Evolutionary conservation across 2,329 filamentous ascomycete species (phyloP).

Genomic region (Colletotrichum coccodes): DNA sequence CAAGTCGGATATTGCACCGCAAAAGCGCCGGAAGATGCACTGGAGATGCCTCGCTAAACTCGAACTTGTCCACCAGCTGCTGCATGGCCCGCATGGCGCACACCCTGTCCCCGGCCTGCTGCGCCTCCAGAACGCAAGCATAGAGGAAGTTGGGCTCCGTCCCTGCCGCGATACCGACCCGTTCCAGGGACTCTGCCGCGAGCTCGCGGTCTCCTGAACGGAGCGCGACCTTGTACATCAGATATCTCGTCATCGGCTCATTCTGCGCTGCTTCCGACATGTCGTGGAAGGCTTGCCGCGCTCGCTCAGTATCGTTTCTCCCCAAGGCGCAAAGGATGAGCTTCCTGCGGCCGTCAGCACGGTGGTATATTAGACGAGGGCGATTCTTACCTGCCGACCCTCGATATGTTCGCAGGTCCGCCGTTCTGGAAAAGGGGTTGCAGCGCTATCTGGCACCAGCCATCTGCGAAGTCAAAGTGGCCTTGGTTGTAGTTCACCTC

Average conservation of each 20-base stretch:
- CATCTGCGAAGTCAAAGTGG: slow-evolving; percentile 64
- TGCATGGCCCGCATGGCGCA: slow-evolving; percentile 59
- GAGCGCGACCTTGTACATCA: slow-evolving; percentile 80
- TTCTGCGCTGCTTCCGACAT: slow-evolving; percentile 69
- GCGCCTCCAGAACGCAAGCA: slow-evolving; percentile 82
- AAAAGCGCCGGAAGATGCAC: slow-evolving; percentile 49
- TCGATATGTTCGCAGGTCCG: slow-evolving; percentile 73
- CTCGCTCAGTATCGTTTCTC: slow-evolving; percentile 63
- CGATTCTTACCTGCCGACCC: slow-evolving; percentile 68
- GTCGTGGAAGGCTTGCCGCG: slow-evolving; percentile 63
- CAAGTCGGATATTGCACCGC: slow-evolving; percentile 63
- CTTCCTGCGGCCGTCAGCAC: slow-evolving; percentile 64
- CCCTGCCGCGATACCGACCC: slow-evolving; percentile 62
- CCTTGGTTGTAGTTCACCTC: slow-evolving; percentile 66
- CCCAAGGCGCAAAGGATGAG: slow-evolving; percentile 76
- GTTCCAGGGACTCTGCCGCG: slow-evolving; percentile 72
- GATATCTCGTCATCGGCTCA: slow-evolving; percentile 74
- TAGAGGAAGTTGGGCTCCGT: slow-evolving; percentile 75
- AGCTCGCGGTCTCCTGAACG: slow-evolving; percentile 64
- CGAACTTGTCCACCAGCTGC: slow-evolving; percentile 42
- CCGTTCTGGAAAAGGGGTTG: slow-evolving; percentile 74
- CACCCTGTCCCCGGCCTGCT: slow-evolving; percentile 69
- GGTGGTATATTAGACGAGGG: neutral
- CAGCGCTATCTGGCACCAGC: slow-evolving; percentile 78
- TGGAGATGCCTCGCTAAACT: slow-evolving; percentile 32